Evolutionary conservation across 1,139 yeast genomes (phyloP).

Genomic region (Saccharomyces uvarum): DNA sequence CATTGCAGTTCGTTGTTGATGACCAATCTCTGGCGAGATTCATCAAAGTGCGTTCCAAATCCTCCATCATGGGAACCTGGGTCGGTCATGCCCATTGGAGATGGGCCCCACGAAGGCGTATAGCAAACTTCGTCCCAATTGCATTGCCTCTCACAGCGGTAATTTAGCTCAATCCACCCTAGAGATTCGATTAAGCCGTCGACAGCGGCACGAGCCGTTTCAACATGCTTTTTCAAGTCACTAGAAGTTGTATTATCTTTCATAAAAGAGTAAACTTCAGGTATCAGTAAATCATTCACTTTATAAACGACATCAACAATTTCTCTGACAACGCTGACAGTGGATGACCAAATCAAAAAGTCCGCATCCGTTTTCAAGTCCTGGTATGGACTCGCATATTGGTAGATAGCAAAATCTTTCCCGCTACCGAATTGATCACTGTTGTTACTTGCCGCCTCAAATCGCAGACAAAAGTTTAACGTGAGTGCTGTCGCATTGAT

Average conservation of each 20-base stretch:
- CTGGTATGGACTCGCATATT: conserved; percentile 39
- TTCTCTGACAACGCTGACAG: conserved; percentile 34
- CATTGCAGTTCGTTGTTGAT: conserved; percentile 18
- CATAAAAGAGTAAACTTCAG: conserved; percentile 25
- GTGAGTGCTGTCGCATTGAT: conserved; percentile 35
- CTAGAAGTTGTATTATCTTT: conserved; percentile 7
- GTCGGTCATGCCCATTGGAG: conserved; percentile 36
- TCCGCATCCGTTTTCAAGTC: conserved; percentile 37
- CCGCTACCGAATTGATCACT: conserved; percentile 11
- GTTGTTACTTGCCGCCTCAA: conserved; percentile 13
- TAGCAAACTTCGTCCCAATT: conserved; percentile 42
- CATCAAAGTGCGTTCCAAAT: conserved; percentile 18
- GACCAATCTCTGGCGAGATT: conserved; percentile 12
- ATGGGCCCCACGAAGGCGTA: conserved; percentile 55
- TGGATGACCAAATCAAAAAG: conserved; percentile 41
- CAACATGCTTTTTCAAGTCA: conserved; percentile 3
- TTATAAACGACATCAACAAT: conserved; percentile 35
- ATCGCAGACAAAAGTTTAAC: conserved; percentile 38
- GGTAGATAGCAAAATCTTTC: conserved; percentile 33
- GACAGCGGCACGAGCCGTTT: conserved; percentile 14
- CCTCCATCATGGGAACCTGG: conserved; percentile 6
- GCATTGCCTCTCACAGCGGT: conserved; percentile 38
- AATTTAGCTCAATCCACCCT: conserved; percentile 39
- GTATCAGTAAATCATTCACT: conserved; percentile 26
- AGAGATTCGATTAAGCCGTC: conserved; percentile 25